phyloP scores from a whole-genome alignment of 2,329 filamentous ascomycete species.

The Exophiala phaeomuriformis region DNA sequence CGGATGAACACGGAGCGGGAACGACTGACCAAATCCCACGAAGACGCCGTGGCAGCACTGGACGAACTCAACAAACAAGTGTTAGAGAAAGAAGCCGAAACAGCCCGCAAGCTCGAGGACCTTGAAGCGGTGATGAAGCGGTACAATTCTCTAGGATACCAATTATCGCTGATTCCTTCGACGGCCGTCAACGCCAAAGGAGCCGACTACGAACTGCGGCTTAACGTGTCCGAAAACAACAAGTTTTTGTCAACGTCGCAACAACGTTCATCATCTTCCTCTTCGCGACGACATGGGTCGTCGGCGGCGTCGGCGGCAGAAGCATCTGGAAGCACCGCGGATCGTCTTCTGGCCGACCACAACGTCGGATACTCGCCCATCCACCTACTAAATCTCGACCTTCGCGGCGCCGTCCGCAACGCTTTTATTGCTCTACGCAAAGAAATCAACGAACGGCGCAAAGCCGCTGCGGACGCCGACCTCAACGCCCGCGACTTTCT shows the following conservation, averaged over 20 bases:
- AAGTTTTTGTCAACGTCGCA: slow-evolving; percentile 15
- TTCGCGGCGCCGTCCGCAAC: slow-evolving; percentile 73
- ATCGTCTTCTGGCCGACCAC: slow-evolving; percentile 73
- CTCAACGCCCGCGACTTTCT: slow-evolving; percentile 91
- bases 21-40: slow-evolving; percentile 80
- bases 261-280: not conserved
- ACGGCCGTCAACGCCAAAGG: slow-evolving; percentile 81
- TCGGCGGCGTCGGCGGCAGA: slow-evolving; percentile 34
- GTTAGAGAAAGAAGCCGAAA: slow-evolving; percentile 79
- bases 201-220: slow-evolving; percentile 71
- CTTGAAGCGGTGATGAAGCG: slow-evolving; percentile 82
- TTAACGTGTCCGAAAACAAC: slow-evolving; percentile 58
- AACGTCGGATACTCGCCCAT: slow-evolving; percentile 83
- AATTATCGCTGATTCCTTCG: slow-evolving; percentile 80
- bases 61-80: slow-evolving; percentile 81
- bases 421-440: slow-evolving; percentile 72
- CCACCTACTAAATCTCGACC: slow-evolving; percentile 80
- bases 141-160: slow-evolving; percentile 91
- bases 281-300: slow-evolving; percentile 29
- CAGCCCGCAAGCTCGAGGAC: slow-evolving; percentile 77
- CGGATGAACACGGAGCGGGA: slow-evolving; percentile 96
- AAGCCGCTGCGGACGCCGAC: slow-evolving; percentile 75
- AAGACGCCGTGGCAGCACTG: slow-evolving; percentile 64
- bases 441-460: slow-evolving; percentile 84
- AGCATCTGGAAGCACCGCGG: slow-evolving; percentile 33